These are phyloP conservation scores for Phanerochaete sordida DNA, from an alignment of 768 basidiomycete species.

Conservation along the genomic window DNA sequence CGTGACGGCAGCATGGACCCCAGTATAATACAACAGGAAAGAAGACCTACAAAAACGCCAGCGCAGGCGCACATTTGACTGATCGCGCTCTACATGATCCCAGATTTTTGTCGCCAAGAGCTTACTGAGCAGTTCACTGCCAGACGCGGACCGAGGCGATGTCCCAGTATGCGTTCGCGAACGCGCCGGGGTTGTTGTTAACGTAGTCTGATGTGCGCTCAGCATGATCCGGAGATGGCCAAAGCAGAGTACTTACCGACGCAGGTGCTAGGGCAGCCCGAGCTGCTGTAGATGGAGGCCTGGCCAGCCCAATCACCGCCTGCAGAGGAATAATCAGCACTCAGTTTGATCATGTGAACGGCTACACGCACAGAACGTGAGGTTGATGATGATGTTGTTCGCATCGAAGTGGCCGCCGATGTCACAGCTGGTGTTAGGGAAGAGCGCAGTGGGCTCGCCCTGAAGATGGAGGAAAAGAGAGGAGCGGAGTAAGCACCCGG, in stretches of 20 bases:
- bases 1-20: no score
- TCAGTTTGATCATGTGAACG: background rate
- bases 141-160: slow-evolving; percentile 55
- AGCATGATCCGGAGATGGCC: background rate
- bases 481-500: background rate
- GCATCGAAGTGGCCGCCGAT: slow-evolving; percentile 46
- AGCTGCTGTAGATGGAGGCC: slow-evolving; percentile 32
- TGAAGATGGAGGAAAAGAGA: slow-evolving; percentile 14
- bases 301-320: slow-evolving; percentile 55
- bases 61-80: no score
- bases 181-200: slow-evolving; percentile 63
- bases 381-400: slow-evolving; percentile 65
- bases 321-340: background rate
- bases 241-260: slow-evolving; percentile 36
- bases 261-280: slow-evolving; percentile 51
- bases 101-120: background rate
- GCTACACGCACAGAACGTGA: slow-evolving; percentile 49
- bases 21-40: no score
- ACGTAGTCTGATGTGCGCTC: slow-evolving; percentile 45
- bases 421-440: slow-evolving; percentile 56
- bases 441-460: slow-evolving; percentile 59
- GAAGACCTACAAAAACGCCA: no score
- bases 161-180: slow-evolving; percentile 68
- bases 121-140: slow-evolving; percentile 15
- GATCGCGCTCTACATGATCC: background rate